Evolutionary conservation across 768 basidiomycete genomes (phyloP).

Genomic region (Podaxis carcinomalis): DNA sequence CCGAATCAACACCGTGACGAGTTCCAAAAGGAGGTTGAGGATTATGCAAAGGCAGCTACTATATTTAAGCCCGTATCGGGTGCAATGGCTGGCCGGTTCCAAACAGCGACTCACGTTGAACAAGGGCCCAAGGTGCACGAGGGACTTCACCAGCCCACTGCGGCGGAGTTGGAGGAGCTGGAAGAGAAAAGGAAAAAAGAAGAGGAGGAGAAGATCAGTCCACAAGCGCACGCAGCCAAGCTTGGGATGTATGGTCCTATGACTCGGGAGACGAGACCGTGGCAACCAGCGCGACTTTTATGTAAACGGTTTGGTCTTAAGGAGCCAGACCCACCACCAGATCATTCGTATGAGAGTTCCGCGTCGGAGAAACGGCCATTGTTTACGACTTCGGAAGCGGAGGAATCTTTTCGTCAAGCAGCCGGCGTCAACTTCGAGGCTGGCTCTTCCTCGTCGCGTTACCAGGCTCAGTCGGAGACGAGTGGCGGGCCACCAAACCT

Average conservation of each 20-base stretch:
- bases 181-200: constrained; percentile 36
- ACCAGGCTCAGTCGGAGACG: constrained; percentile 1
- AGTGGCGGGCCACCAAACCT: constrained; percentile 49
- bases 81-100: constrained; percentile 95
- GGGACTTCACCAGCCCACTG: constrained; percentile 61
- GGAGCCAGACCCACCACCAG: constrained; percentile 69
- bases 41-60: constrained; percentile 82
- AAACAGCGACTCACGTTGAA: constrained; percentile 72
- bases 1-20: constrained; percentile 59
- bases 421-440: not conserved
- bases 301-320: constrained; percentile 94
- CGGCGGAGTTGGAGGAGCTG: constrained; percentile 39
- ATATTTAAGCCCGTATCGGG: constrained; percentile 91
- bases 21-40: constrained; percentile 78
- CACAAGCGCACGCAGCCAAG: constrained; percentile 76
- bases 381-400: constrained; percentile 21
- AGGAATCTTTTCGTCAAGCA: constrained; percentile 8
- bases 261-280: constrained; percentile 70
- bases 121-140: constrained; percentile 55
- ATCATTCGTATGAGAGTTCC: constrained; percentile 26
- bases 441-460: not conserved
- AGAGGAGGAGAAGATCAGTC: constrained; percentile 59
- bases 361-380: constrained; percentile 15
- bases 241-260: constrained; percentile 88
- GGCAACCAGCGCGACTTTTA: constrained; percentile 80